A percentile compares a stretch with the other conserved stretches of the same genome.
Evolutionary conservation across 2,329 filamentous ascomycete species (phyloP).

Genomic region (Graphiopsis chlorocephala): DNA sequence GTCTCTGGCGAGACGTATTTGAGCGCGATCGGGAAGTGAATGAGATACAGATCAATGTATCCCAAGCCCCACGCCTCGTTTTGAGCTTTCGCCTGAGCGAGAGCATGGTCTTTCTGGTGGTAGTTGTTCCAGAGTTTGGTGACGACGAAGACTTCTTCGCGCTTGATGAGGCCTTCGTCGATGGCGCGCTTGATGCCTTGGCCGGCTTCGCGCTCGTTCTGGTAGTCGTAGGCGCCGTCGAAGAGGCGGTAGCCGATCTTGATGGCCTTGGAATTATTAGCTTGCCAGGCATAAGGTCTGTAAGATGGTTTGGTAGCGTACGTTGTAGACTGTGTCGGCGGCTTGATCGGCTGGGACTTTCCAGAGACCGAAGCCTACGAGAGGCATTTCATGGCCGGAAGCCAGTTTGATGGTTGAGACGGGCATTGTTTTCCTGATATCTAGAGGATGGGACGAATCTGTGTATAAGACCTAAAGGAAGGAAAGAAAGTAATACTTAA

Average conservation of each 20-base stretch:
- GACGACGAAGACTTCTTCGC: constrained; percentile 82
- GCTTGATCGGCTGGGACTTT: constrained; percentile 69
- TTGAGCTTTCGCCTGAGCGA: constrained; percentile 68
- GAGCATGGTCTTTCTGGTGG: constrained; percentile 71
- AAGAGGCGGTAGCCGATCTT: constrained; percentile 56
- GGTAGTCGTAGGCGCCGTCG: constrained; percentile 63
- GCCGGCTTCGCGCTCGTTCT: constrained; percentile 72
- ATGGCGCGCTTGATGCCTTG: constrained; percentile 59
- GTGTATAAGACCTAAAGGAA: neutral
- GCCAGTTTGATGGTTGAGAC: constrained; percentile 20
- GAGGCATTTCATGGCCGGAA: constrained; percentile 55
- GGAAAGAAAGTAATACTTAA: neutral
- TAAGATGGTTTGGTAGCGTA: neutral
- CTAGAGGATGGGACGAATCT: neutral
- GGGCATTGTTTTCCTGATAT: neutral
- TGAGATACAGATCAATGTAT: constrained; percentile 71
- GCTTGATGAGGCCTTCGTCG: constrained; percentile 71
- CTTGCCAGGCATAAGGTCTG: no score
- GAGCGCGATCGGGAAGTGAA: constrained; percentile 39
- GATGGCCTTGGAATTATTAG: constrained; percentile 39
- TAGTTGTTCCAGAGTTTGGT: constrained; percentile 89
- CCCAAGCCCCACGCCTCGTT: constrained; percentile 75
- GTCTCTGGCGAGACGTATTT: constrained; percentile 20
- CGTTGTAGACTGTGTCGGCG: constrained; percentile 70
- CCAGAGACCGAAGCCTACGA: constrained; percentile 73